Base-by-base conservation (phyloP, 768 basidiomycete genomes). In the Leucocoprinus birnbaumii region DNA sequence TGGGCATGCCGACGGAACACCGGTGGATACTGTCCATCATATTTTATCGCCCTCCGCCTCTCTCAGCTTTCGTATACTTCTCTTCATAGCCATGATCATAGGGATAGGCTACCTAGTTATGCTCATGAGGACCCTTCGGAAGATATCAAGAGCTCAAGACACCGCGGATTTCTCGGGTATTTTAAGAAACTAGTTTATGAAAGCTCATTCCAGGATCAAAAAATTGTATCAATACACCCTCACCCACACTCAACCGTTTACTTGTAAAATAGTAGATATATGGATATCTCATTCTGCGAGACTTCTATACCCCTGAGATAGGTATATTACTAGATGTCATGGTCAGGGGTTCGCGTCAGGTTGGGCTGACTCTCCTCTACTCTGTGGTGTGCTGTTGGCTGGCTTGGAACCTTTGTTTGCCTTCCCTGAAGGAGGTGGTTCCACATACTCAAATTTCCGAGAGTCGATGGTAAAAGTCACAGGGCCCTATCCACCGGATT, bases 381-480 rank as follows among this genome's bases (percentile, higher is more conserved):
- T 43, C 14, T n/a, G 54, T 14, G 37, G 37, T 11, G 31, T 31
- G 19, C n/a, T 16, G 26, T n/a, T 16, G 14, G 9, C 3, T 31
- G 47, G n/a, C 27, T 49, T 55, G 14, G 11, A 6, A 6, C 31
- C 44, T 51, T 56, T 61, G 56, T n/a, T 26, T 48, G 21, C 34
- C 57, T 24, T 48, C n/a, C n/a, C n/a, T n/a, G n/a, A n/a, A 9
- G 26, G 11, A 13, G 41, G 40, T n/a, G 47, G 47, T 4, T 73
- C 63, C 41, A 85, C 61, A 63, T 87, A 89, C 72, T 87, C 86
- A 51, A 83, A 89, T 65, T 87, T 90, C 47, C 87, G 82, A 24
- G 89, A 85, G 68, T 94, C 91, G 35, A 94, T 75, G 0, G 87
- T 91, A 58, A 94, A 86, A 10, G 91, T 93, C 24, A 94, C 83